Evolutionary conservation across 163 green algal species (phyloP).

Genomic region (Trebouxia gelatinosa): DNA sequence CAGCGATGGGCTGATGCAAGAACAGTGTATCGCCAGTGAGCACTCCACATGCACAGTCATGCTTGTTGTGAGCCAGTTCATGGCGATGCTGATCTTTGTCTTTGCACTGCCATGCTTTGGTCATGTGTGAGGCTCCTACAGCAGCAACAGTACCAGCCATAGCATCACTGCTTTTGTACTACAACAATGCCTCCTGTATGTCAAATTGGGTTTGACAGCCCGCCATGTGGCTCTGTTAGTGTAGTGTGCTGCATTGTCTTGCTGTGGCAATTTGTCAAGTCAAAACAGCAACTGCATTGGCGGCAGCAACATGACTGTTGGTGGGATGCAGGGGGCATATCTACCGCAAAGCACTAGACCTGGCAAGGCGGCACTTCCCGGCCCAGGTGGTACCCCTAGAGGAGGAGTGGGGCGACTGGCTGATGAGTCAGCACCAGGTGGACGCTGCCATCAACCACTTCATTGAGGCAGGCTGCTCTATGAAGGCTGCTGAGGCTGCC

Average conservation of each 20-base stretch:
- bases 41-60: too few species aligned
- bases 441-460: constrained; percentile 84
- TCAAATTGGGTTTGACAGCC: not conserved
- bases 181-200: not conserved
- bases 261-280: not conserved
- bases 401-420: constrained; percentile 83
- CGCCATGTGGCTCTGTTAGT: not conserved
- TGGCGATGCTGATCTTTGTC: too few species aligned
- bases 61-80: too few species aligned
- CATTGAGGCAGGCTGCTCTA: constrained; percentile 68
- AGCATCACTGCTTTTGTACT: not conserved
- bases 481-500: constrained; percentile 79
- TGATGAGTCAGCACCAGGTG: constrained; percentile 71
- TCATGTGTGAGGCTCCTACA: not conserved
- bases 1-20: constrained; percentile 54
- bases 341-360: constrained; percentile 43
- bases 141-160: not conserved
- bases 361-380: constrained; percentile 38
- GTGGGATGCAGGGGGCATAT: constrained; percentile 48
- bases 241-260: not conserved
- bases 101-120: too few species aligned
- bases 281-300: not conserved
- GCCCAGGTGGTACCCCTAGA: constrained; percentile 65
- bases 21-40: constrained; percentile 41
- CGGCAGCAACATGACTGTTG: not conserved